phyloP scores from a whole-genome alignment of 2,329 filamentous ascomycete species.

The Aspergillus quadrilineatus region DNA sequence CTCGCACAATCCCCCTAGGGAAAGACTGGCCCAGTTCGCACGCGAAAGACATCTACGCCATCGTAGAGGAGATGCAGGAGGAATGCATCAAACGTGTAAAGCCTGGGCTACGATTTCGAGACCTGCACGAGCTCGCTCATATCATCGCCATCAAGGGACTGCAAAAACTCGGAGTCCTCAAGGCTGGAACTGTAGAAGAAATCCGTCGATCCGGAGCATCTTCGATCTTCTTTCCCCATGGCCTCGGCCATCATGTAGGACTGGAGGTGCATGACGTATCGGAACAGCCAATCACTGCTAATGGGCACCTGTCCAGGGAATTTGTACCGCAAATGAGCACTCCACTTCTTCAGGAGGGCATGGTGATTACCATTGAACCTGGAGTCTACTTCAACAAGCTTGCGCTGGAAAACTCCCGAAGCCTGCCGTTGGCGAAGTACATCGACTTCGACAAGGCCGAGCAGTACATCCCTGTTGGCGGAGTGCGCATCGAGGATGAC shows the following conservation, averaged over 20 bases:
- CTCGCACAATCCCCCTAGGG: conserved; percentile 79
- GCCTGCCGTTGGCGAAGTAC: conserved; percentile 32
- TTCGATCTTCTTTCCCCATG: conserved; percentile 44
- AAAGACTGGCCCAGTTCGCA: conserved; percentile 63
- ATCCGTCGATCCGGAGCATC: conserved; percentile 39
- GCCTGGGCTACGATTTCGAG: conserved; percentile 74
- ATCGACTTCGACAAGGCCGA: conserved; percentile 42
- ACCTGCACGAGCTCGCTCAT: conserved; percentile 77
- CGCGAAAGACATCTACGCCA: conserved; percentile 72
- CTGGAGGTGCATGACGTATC: conserved; percentile 48
- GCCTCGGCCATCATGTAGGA: conserved; percentile 60
- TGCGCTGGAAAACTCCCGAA: conserved; percentile 37
- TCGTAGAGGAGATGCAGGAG: conserved; percentile 84
- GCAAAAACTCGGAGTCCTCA: conserved; percentile 71
- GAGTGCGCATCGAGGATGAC: conserved; percentile 55
- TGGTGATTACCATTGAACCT: conserved; percentile 58
- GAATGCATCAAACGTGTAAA: conserved; percentile 72
- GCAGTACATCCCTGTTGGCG: conserved; percentile 44
- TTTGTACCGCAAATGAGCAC: conserved; percentile 27
- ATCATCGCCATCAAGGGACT: conserved; percentile 78
- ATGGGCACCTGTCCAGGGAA: conserved; percentile 20
- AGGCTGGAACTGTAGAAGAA: conserved; percentile 58
- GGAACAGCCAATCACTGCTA: conserved; percentile 34
- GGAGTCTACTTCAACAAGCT: conserved; percentile 49
- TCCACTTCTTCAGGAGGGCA: conserved; percentile 49